These are phyloP conservation scores for Globisporangium echinulatum DNA, from an alignment of 352 stramenopile genomes.

Conservation along the genomic window DNA sequence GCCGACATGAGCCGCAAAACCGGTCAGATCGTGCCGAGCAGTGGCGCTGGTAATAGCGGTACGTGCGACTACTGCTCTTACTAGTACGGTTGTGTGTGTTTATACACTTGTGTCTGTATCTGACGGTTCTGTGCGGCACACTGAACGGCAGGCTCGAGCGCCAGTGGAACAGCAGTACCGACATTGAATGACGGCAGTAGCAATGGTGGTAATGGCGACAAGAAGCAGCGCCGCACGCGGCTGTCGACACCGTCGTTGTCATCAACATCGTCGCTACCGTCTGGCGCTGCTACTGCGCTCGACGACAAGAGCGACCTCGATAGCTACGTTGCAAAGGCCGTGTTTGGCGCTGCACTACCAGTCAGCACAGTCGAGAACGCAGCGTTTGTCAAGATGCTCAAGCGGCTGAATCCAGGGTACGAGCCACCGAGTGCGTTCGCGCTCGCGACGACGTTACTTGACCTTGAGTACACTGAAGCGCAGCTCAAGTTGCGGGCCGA, in stretches of 20 bases:
- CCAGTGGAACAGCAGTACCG: neutral
- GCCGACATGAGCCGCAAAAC: conserved; percentile 34
- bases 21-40: conserved; percentile 2
- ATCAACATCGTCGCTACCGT: neutral
- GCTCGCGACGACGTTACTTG: conserved; percentile 41
- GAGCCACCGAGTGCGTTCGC: conserved; percentile 40
- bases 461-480: conserved; percentile 56
- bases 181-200: neutral
- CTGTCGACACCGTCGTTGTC: neutral
- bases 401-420: conserved; percentile 46
- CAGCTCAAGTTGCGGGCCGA: conserved; percentile 54
- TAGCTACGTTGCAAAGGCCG: conserved; percentile 45
- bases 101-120: neutral
- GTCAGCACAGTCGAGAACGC: conserved; percentile 53
- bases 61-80: neutral
- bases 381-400: conserved; percentile 56
- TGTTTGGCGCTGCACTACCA: conserved; percentile 43
- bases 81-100: neutral
- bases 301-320: conserved; percentile 55
- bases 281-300: conserved; percentile 4
- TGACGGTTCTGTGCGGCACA: neutral
- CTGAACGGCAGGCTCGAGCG: neutral
- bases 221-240: neutral
- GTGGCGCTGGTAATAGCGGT: neutral
- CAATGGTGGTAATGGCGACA: neutral